Conservation (phyloP, 2,329 filamentous ascomycete genomes). For the Penicillium brevicompactum region DNA sequence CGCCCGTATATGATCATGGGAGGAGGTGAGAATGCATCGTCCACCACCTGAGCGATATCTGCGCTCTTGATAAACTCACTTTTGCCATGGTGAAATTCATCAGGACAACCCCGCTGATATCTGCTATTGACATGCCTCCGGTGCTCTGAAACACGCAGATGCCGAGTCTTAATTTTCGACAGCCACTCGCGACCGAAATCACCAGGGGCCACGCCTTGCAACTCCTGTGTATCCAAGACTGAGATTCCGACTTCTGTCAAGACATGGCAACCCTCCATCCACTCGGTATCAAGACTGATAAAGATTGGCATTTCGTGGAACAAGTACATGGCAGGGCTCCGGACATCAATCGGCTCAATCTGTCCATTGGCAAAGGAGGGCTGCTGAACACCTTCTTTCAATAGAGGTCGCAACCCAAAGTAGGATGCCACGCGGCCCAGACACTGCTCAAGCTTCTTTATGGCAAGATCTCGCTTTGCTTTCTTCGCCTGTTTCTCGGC, state of each 20-base stretch:
- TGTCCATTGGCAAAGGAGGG: conserved; percentile 2
- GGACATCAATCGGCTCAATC: conserved; percentile 46
- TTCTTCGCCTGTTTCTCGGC: conserved; percentile 54
- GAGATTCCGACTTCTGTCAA: conserved; percentile 88
- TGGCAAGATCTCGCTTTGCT: conserved; percentile 46
- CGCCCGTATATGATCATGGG: conserved; percentile 30
- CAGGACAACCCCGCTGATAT: conserved; percentile 73
- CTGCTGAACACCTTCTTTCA: not conserved
- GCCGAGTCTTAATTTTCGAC: conserved; percentile 65
- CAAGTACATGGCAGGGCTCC: conserved; percentile 40
- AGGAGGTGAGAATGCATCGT: conserved; percentile 59
- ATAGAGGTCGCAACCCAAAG: conserved; percentile 61
- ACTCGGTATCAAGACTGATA: conserved; percentile 80
- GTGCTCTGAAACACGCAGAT: conserved; percentile 76
- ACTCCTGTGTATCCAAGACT: conserved; percentile 70
- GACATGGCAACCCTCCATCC: conserved; percentile 67
- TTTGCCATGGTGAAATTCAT: conserved; percentile 70
- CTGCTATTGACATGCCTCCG: conserved; percentile 64
- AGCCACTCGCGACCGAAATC: conserved; percentile 67
- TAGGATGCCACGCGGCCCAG: conserved; percentile 69
- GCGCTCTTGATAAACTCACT: conserved; percentile 57
- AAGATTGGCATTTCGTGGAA: conserved; percentile 66
- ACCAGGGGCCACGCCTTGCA: conserved; percentile 62
- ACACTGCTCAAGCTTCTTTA: conserved; percentile 48
- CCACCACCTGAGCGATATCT: conserved; percentile 51